Base-by-base conservation (phyloP, 352 stramenopile species). In the Phytophthora nicotianae region DNA sequence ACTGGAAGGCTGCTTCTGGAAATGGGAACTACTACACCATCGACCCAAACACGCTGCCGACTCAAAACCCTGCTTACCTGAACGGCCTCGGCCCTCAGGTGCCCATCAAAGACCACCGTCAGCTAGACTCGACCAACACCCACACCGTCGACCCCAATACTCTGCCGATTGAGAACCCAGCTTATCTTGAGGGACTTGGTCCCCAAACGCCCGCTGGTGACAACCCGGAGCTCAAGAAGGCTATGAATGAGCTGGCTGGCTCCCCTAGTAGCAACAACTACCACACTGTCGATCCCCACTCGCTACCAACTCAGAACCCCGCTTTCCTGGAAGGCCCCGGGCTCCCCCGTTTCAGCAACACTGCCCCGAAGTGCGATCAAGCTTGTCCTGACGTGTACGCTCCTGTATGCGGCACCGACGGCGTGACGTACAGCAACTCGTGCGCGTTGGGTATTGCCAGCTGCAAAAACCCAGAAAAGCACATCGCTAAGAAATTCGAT, bases 381-480 rank as follows among this genome's bases (percentile, higher is more conserved):
- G 11, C 11, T 5, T 38, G 24, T 23, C 20, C 23, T 2, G 13
- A n/a, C 8, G 32, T 11, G 5, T 16, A 38, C 47, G 9, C 33
- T 3, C 50, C 58, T 5, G 62, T 78, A 7, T 78, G 70, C 26
- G 70, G 65, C 26, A 73, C 65, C 1, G 58, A 78, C 27, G 66
- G 66, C 14, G 48, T 70, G 26, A 78, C 65, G 3, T 72, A 78
- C 55, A 8, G 14, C 46, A 78, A 75, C 27, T 33, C 33, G 37
- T 78, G 70, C 65, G 40, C 52, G 16, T 42, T 74, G 21, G 33
- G 33, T 4, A 49, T 62, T 9, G 8, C 29, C 8, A 43, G 16
- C 19, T 75, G 57, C 37, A 37, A 60, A 4, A 38, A 70, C 14
- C 61, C 65, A 0, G 2, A 11, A 5, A 38, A 38, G 32, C 3